Evolutionary conservation across 352 stramenopile genomes (phyloP).

Genomic region (Globisporangium acanthophoron): DNA sequence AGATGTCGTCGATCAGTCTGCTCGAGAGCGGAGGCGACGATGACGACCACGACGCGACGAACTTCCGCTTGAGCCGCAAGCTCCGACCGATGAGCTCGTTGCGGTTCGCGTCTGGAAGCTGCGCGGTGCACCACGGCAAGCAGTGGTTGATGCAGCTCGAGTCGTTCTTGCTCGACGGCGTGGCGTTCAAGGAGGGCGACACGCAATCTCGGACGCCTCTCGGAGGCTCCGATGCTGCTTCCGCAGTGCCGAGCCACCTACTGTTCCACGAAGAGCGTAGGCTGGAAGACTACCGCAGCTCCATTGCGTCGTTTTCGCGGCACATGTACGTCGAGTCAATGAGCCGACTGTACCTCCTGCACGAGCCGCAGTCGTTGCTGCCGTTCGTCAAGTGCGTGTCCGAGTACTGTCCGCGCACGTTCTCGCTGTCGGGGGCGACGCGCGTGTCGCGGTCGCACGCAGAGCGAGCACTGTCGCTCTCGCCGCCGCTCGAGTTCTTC

Average conservation of each 20-base stretch:
- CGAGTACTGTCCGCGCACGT: conserved; percentile 56
- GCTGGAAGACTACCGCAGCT: conserved; percentile 62
- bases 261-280: conserved; percentile 82
- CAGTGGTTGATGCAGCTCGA: conserved; percentile 76
- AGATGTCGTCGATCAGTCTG: conserved; percentile 10
- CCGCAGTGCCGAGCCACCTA: conserved; percentile 46
- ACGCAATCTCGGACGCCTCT: neutral
- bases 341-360: conserved; percentile 69
- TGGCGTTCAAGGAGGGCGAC: conserved; percentile 31
- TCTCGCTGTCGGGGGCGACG: conserved; percentile 46
- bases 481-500: conserved; percentile 50
- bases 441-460: conserved; percentile 45
- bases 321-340: conserved; percentile 88
- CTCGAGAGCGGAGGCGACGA: conserved; percentile 9
- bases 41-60: conserved; percentile 24
- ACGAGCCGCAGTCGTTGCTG: conserved; percentile 48
- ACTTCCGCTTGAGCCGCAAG: conserved; percentile 69
- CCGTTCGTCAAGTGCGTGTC: conserved; percentile 59
- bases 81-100: conserved; percentile 75
- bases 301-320: conserved; percentile 73
- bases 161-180: conserved; percentile 48
- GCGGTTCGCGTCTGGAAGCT: conserved; percentile 64
- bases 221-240: neutral
- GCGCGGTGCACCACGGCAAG: conserved; percentile 40
- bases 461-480: conserved; percentile 59